Conservation (phyloP, 306 rosid species). For the Gastrolobium villosum region DNA sequence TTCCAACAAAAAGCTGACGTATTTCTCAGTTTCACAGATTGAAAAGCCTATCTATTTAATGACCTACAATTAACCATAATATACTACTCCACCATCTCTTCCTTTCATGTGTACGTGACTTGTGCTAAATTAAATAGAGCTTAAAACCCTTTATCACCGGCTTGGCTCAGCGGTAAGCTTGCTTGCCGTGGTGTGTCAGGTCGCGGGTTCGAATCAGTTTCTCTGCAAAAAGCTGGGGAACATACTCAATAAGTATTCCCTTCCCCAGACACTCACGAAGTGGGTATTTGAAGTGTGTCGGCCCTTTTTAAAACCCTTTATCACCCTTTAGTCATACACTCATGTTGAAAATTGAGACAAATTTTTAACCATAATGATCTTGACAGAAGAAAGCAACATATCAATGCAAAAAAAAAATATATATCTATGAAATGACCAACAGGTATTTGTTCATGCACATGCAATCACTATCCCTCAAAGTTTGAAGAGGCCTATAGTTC, state of each 20-base stretch:
- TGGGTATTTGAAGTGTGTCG: too few species aligned
- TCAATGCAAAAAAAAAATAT: constrained; percentile 51
- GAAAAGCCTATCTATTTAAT: constrained; percentile 54
- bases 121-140: not conserved
- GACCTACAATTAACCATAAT: constrained; percentile 40
- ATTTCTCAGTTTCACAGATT: constrained; percentile 47
- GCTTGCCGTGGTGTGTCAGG: too few species aligned
- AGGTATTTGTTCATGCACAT: constrained; percentile 55
- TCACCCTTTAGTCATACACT: not conserved
- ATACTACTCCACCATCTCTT: not conserved
- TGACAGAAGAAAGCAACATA: constrained; percentile 50
- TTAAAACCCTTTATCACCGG: constrained; percentile 18
- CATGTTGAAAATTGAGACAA: not conserved
- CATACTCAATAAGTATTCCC: too few species aligned
- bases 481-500: constrained; percentile 44
- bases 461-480: constrained; percentile 54
- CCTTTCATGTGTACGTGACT: not conserved
- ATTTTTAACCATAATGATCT: constrained; percentile 14
- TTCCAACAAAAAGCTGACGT: constrained; percentile 60
- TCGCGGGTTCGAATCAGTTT: too few species aligned
- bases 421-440: constrained; percentile 52
- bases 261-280: too few species aligned
- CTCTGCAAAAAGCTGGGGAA: too few species aligned
- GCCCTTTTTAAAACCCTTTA: constrained; percentile 1
- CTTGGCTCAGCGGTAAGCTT: too few species aligned